Evolutionary conservation across 1,284 basidiomycete genomes (phyloP).

Genomic region (Vanrija sp.): DNA sequence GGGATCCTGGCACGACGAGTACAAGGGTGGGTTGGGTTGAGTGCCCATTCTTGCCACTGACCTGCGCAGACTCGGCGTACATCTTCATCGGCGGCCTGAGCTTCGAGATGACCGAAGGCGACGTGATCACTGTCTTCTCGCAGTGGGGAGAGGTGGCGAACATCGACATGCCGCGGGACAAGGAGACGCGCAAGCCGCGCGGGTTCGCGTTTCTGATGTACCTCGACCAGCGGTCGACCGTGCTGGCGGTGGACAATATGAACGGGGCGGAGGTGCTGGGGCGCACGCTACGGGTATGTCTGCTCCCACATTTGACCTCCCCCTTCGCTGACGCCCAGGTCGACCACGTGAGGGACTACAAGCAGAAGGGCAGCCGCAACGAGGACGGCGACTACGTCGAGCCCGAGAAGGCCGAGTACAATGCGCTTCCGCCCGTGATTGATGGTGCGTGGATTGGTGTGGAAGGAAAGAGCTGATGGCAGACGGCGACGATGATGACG

Average conservation of each 20-base stretch:
- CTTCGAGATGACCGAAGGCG: slow-evolving; percentile 88
- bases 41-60: slow-evolving; percentile 3
- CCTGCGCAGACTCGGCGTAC: slow-evolving; percentile 77
- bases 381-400: slow-evolving; percentile 88
- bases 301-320: too few relatives aligned
- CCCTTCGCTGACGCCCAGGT: slow-evolving; percentile 45
- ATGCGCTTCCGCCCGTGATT: slow-evolving; percentile 70
- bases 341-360: slow-evolving; percentile 93
- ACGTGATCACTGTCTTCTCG: slow-evolving; percentile 95
- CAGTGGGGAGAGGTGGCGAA: slow-evolving; percentile 96
- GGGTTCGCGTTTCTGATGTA: slow-evolving; percentile 99
- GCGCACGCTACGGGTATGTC: slow-evolving; percentile 66
- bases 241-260: slow-evolving; percentile 96
- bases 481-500: slow-evolving; percentile 26
- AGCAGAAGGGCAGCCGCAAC: slow-evolving; percentile 73
- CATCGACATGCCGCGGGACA: slow-evolving; percentile 88
- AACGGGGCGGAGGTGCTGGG: slow-evolving; percentile 89
- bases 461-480: slow-evolving; percentile 12
- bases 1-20: slow-evolving; percentile 95
- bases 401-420: slow-evolving; percentile 74
- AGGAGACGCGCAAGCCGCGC: slow-evolving; percentile 77
- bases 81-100: slow-evolving; percentile 85
- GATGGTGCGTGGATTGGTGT: slow-evolving; percentile 56
- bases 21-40: slow-evolving; percentile 73
- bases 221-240: slow-evolving; percentile 92